These are phyloP conservation scores for Pythium sukuiense DNA, from an alignment of 352 stramenopile genomes.

Conservation along the genomic window DNA sequence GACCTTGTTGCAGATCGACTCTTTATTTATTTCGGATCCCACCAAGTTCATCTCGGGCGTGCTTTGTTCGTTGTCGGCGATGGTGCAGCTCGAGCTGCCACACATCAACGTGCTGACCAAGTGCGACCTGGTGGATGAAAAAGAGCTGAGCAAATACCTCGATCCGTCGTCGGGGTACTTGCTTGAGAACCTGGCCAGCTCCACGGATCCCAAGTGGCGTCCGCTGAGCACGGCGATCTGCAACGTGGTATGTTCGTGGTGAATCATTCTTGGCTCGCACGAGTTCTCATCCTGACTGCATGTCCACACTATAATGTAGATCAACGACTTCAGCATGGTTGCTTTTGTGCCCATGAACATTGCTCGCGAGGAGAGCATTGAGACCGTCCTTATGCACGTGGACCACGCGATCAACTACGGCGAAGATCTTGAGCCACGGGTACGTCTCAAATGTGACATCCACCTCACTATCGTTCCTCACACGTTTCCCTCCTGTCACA, in stretches of 20 bases:
- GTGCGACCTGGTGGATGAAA: conserved; percentile 89
- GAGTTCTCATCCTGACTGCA: too few relatives aligned
- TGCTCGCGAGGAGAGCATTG: conserved; percentile 95
- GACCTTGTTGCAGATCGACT: conserved; percentile 73
- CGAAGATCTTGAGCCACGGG: conserved; percentile 92
- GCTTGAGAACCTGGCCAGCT: conserved; percentile 78
- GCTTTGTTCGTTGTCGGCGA: conserved; percentile 95
- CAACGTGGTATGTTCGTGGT: conserved; percentile 67
- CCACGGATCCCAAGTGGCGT: conserved; percentile 81
- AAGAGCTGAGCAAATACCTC: conserved; percentile 87
- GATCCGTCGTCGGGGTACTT: conserved; percentile 84
- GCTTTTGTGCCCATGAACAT: conserved; percentile 98
- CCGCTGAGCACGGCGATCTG: conserved; percentile 80
- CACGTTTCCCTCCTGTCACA: neutral
- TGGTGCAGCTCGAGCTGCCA: conserved; percentile 98
- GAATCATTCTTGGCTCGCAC: too few relatives aligned
- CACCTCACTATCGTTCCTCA: neutral
- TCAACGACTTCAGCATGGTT: conserved; percentile 97
- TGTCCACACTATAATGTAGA: conserved; percentile 32
- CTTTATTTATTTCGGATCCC: conserved; percentile 94
- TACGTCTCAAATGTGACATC: conserved; percentile 21
- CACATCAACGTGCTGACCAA: conserved; percentile 94
- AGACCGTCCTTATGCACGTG: conserved; percentile 94
- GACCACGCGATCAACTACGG: conserved; percentile 98
- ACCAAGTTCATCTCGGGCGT: conserved; percentile 98